phyloP scores from a whole-genome alignment of 2,329 filamentous ascomycete species.

The Onygenales sp. region DNA sequence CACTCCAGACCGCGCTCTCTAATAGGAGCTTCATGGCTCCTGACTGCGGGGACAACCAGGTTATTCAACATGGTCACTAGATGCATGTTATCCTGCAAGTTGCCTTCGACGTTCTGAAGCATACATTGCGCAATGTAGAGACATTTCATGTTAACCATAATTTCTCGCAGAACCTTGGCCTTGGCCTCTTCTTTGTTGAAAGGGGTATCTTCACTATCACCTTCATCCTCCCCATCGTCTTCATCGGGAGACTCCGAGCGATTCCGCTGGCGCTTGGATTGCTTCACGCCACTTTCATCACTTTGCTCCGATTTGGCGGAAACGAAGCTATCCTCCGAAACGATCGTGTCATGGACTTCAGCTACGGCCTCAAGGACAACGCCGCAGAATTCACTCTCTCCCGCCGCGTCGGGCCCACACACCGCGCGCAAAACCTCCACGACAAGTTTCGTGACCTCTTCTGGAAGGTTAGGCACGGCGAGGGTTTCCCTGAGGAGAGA shows the following conservation, averaged over 20 bases:
- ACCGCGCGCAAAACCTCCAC: conserved; percentile 74
- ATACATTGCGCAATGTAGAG: conserved; percentile 96
- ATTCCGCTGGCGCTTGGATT: conserved; percentile 24
- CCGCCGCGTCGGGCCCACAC: conserved; percentile 52
- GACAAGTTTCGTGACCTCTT: conserved; percentile 82
- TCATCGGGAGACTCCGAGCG: conserved; percentile 40
- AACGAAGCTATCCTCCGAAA: conserved; percentile 76
- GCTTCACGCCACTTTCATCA: conserved; percentile 47
- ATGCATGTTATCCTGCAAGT: conserved; percentile 79
- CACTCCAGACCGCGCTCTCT: conserved; percentile 84
- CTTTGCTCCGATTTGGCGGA: conserved; percentile 82
- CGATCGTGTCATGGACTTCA: conserved; percentile 91
- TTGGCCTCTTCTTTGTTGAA: conserved; percentile 53
- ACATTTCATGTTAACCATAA: conserved; percentile 97
- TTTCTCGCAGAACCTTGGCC: conserved; percentile 64
- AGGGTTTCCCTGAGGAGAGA: conserved; percentile 76
- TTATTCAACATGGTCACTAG: conserved; percentile 98
- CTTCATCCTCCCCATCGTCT: conserved; percentile 50
- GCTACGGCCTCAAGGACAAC: conserved; percentile 80
- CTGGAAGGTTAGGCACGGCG: conserved; percentile 76
- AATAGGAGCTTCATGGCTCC: conserved; percentile 85
- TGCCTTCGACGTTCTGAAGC: conserved; percentile 83
- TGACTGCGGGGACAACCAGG: conserved; percentile 86
- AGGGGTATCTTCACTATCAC: conserved; percentile 37
- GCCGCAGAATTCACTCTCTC: conserved; percentile 41